Evolutionary conservation across 768 basidiomycete species (phyloP), one percentile per base, ranked within the genome.

Genomic region (Lentinula sp.): DNA sequence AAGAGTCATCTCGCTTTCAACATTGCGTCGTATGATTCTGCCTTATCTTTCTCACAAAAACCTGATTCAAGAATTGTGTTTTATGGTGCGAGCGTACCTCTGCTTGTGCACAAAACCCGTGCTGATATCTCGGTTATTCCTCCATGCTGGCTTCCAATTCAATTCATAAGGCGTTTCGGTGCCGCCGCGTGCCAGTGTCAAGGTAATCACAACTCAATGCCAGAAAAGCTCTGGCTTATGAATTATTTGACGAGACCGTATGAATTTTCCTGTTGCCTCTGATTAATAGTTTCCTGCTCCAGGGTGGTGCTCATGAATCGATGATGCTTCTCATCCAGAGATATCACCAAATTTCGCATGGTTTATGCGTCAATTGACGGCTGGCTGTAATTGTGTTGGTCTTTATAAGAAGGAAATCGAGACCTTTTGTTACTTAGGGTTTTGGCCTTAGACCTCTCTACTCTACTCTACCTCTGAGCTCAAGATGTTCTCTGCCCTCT

Each of bases 401-500:
- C 46, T 48, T 48, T 48, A 48, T 21, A 48, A 48, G 18, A 23
- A 48, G 8, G 46, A 8, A 3, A 23, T 23, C 5, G 9, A 6
- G 1, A 48, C 9, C 7, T 18, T 48, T 48, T 7, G 21, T 28
- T 18, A 18, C 39, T n/a, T 23, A 57, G 56, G 42, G 28, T 21
- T n/a, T 46, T n/a, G 40, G 31, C 57, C 23, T 45, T n/a, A 34
- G 45, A 43, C 18, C 40, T 21, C 34, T 31, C 32, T 21, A 5
- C 18, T 31, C 32, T 21, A 4, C 18, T 8, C 32, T 8, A 23
- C 23, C n/a, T 23, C 42, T 13, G 13, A 39, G 37, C 13, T 0
- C 28, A 70, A 59, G 63, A 79, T 79, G 78, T 76, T 78, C 64
- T 59, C 72, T 58, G 67, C 70, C 43, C 3, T 18, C 18, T 75